phyloP scores from a whole-genome alignment of 83 land plant species.

The Thuja plicata region DNA sequence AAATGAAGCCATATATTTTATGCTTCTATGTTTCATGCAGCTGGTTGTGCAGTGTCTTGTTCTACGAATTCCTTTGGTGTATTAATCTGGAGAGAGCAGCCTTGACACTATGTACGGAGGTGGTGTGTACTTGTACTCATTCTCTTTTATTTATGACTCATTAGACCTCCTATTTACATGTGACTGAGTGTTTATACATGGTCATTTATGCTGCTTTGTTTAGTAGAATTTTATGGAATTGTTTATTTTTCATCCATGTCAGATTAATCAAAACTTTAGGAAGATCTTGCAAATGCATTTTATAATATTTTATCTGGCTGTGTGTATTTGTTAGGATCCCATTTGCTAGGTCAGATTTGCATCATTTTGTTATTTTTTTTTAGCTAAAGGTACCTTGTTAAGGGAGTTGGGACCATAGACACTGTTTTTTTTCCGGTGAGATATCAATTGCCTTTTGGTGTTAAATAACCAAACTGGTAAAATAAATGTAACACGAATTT shows the following conservation, averaged over 20 bases:
- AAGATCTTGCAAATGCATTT: neutral
- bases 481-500: neutral
- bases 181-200: neutral
- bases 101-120: constrained; percentile 10
- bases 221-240: neutral
- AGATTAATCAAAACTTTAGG: neutral
- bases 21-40: too few relatives aligned
- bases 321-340: neutral
- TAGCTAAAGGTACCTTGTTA: neutral
- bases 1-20: too few relatives aligned
- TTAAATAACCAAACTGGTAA: neutral
- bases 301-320: neutral
- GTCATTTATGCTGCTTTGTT: neutral
- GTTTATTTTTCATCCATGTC: neutral
- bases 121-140: constrained; percentile 13
- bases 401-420: neutral
- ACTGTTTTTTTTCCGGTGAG: neutral
- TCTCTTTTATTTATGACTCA: neutral
- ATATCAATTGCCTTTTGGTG: neutral
- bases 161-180: neutral
- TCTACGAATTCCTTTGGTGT: neutral
- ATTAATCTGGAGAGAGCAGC: neutral
- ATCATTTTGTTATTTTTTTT: neutral
- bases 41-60: neutral
- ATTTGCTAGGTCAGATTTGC: neutral